Evolutionary conservation across 352 stramenopile species (phyloP).

Genomic region (Globisporangium iwayamae): DNA sequence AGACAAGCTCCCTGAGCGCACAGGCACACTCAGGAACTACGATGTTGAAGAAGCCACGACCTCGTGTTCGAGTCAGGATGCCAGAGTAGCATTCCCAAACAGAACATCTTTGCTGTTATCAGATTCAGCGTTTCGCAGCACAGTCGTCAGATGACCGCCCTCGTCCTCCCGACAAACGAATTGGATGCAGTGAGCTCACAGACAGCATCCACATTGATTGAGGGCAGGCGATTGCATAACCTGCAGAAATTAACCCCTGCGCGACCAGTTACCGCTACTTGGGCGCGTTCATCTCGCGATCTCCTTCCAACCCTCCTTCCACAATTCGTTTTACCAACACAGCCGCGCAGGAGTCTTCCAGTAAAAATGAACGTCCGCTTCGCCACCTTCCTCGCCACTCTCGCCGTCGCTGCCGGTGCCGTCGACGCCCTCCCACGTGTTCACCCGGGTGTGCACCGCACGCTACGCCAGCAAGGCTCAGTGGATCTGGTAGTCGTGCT

Average conservation of each 20-base stretch:
- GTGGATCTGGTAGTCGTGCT: not conserved
- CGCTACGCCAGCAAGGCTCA: not conserved
- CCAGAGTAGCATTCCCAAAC: not conserved
- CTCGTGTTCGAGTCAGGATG: not conserved
- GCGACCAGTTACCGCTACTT: not conserved
- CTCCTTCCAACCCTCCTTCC: not conserved
- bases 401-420: not conserved
- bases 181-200: no score
- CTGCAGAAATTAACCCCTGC: not conserved
- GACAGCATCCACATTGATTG: no score
- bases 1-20: no score
- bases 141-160: not conserved
- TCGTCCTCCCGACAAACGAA: no score
- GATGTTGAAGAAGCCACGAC: no score
- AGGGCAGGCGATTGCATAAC: no score
- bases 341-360: not conserved
- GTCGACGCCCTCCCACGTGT: not conserved
- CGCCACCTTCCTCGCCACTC: not conserved
- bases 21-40: no score
- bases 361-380: slow-evolving; percentile 4
- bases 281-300: no score
- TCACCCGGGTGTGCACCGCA: not conserved
- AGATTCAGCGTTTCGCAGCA: not conserved
- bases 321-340: slow-evolving; percentile 1
- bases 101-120: not conserved